Evolutionary conservation across 768 basidiomycete species (phyloP), one percentile per base, ranked within the genome.

Genomic region (Amanita rubescens): DNA sequence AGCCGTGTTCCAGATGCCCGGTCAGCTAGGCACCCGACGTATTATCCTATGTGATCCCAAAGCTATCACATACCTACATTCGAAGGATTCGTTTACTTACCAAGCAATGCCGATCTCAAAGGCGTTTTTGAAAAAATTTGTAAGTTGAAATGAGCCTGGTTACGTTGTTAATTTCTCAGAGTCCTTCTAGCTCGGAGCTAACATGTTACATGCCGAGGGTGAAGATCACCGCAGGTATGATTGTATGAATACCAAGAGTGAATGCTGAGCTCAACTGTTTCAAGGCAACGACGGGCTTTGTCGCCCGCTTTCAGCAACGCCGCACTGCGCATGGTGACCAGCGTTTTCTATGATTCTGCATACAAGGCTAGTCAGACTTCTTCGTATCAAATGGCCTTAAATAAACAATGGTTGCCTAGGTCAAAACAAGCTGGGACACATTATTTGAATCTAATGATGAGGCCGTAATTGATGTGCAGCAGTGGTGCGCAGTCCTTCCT

Each of bases 51-150:
- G 69, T 41, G 79, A 79, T 56, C 74, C 74, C 3, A 80, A 75
- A 62, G 80, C 81, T 0, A 63, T 77, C 17, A 68, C 73, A 0
- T 78, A 83, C 56, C 71, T 79, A 38, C 78, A 72, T 53, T 66
- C 74, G 12, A 70, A 65, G 51, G 81, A 82, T 48, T 76, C 79
- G 0, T 77, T 66, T 44, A 69, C 65, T 0, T 83, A 83, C 56
- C 62, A 72, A 0, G 74, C 74, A 33, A 71, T 70, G 0, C 65
- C 62, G 2, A 57, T 73, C 14, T 55, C 63, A 3, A 71, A 62
- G 41, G 32, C 59, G 1, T 69, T 73, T 33, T 71, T 77, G 10
- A 69, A 71, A 54, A 69, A 65, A 42, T 46, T 76, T 44, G 78
- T 76, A 44, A 47, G 66, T 60, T 5, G 22, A 11, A 10, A 19